Conservation (phyloP, 352 stramenopile species). For the Poterioochromonas sp. region DNA sequence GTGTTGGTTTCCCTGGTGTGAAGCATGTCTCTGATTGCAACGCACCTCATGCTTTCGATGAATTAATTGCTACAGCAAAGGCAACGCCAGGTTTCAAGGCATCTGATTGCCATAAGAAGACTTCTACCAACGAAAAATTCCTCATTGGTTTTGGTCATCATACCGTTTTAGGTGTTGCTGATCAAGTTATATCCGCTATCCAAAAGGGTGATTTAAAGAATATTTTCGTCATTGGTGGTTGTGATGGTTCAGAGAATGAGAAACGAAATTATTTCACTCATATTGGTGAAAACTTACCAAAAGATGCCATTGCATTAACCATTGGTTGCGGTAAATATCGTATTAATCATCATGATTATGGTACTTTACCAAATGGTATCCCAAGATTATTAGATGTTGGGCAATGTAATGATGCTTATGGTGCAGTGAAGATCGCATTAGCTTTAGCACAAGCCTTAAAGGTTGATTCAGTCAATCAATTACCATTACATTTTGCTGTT, state of each 20-base stretch:
- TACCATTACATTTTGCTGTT: slow-evolving; percentile 53
- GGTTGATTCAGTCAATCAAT: slow-evolving; percentile 53
- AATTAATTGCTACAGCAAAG: slow-evolving; percentile 53
- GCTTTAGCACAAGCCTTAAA: slow-evolving; percentile 57
- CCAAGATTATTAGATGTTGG: slow-evolving; percentile 61
- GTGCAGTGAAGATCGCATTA: slow-evolving; percentile 54
- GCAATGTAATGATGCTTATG: slow-evolving; percentile 63
- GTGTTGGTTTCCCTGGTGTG: slow-evolving; percentile 53
- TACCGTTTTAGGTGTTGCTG: slow-evolving; percentile 53
- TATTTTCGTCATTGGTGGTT: slow-evolving; percentile 62
- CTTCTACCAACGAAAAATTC: slow-evolving; percentile 44
- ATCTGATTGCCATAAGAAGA: slow-evolving; percentile 38
- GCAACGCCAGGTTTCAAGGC: slow-evolving; percentile 51
- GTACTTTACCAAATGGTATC: slow-evolving; percentile 49
- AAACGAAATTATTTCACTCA: slow-evolving; percentile 61
- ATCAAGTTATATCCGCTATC: slow-evolving; percentile 53
- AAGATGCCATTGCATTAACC: slow-evolving; percentile 56
- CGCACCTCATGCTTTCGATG: slow-evolving; percentile 41
- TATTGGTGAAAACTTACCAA: slow-evolving; percentile 51
- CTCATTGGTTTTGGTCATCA: slow-evolving; percentile 55
- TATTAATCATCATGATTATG: slow-evolving; percentile 43
- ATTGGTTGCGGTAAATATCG: slow-evolving; percentile 54
- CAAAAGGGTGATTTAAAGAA: slow-evolving; percentile 52
- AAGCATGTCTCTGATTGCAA: slow-evolving; percentile 53
- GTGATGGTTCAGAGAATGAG: slow-evolving; percentile 56